Evolutionary conservation across 73 alveolate species (phyloP), one percentile per base, ranked within the genome.

Genomic region (Effrenium voratum): DNA sequence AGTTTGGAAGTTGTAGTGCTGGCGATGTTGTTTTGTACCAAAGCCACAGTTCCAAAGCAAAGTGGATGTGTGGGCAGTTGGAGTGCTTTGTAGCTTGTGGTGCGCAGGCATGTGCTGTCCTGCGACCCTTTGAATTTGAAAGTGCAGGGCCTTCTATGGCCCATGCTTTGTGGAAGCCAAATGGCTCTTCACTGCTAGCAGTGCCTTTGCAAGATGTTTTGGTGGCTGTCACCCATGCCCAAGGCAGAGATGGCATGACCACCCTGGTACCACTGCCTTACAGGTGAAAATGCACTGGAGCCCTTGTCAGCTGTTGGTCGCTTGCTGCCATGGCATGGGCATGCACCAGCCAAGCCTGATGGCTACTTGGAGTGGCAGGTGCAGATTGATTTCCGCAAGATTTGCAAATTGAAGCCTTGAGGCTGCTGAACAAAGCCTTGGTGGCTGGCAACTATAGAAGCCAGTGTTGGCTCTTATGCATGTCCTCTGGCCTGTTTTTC

Each of bases 181-280:
- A 41, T 40, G 36, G 50, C 12, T 12, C 8, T 41, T 38, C 10
- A 40, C 26, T 13, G 3, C 44, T 41, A 5, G 87, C 87, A 36
- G 45, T 77, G 8, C 41, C 59, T 43, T 77, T 77, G 55, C 26
- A 5, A 5, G 40, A 41, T 30, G 60, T 77, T 77, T 44, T 12
- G 30, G 41, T 63, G 16, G 30, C 60, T 77, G 57, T 38, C 36
- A 38, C 26, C 60, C 32, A 40, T 43, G 87, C 87, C 60, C 32
- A 44, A 40, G 45, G 32, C 26, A 63, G 43, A 22, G 87, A 10
- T 22, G 30, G 12, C 0, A 16, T 40, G 41, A 77, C 87, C 22
- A 77, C 87, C 60, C 60, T 77, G 63, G 41, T 77, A 28, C 87
- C 87, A 6, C 41, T 43, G 60, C 49, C 60, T 6, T 77, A 63